Evolutionary conservation across 352 stramenopile species (phyloP), one percentile per base, ranked within the genome.

Genomic region (Phytophthora rubi): DNA sequence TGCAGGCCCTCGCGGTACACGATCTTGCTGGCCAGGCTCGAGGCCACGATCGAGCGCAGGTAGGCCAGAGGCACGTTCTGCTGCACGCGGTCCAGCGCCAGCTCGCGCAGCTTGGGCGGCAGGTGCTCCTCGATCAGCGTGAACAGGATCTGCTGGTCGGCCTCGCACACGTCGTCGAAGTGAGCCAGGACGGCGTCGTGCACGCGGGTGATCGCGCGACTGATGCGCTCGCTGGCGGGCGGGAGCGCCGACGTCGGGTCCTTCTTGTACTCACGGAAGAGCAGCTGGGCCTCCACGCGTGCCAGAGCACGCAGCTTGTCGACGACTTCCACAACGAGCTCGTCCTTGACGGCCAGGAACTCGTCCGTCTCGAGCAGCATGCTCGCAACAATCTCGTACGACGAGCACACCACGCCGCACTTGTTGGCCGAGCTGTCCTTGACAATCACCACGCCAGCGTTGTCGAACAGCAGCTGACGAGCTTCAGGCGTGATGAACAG

Each of bases 221-320:
- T 98, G 68, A 99, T 99, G 12, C 97, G 91, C 80, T 99, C 93
- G 61, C 91, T 98, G 26, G 98, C 87, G 47, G 97, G 88, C 30
- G 97, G 96, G 21, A 99, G 78, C 30, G 91, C 83, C 0, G 81
- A 88, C 44, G 86, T 70, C 45, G 86, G 88, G 78, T 94, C 83
- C 68, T 92, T 93, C 82, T 93, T 96, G 82, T 98, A 98, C 84
- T 99, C 97, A n/a, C 96, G 89, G 85, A 99, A 99, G 3, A 99
- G 83, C 42, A 99, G 83, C 75, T 99, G 90, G 26, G 97, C 98
- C 65, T 99, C 97, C 49, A 98, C 79, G 35, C 95, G 87, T 8
- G 97, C 97, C 56, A 98, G 75, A 44, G 95, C 71, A 42, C 96
- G 88, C 3, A 99, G 81, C 78, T 98, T 98, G 35, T 94, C 91